Evolutionary conservation across 2,329 filamentous ascomycete species (phyloP).

Genomic region (Colletotrichum sp.): DNA sequence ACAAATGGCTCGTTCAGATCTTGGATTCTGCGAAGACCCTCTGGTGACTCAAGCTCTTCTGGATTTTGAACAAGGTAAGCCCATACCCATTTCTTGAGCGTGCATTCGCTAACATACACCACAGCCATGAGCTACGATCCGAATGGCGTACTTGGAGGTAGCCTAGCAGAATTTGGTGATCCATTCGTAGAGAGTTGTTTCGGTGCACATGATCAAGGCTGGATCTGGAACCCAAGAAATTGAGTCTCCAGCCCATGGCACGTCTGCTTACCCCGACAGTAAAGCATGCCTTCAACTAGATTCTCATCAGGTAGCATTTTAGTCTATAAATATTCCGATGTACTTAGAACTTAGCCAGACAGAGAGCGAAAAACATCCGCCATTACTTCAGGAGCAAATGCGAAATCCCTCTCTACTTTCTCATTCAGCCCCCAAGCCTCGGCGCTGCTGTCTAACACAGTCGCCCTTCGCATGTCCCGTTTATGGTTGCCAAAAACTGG

Average conservation of each 20-base stretch:
- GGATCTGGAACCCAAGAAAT: not conserved
- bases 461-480: conserved; percentile 61
- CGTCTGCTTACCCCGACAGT: not conserved
- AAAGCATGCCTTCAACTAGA: not conserved
- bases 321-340: not conserved
- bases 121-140: not conserved
- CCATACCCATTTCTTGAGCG: not conserved
- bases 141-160: not conserved
- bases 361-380: not conserved
- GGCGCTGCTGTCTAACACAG: conserved; percentile 52
- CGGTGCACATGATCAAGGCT: not conserved
- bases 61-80: not conserved
- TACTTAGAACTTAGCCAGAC: not conserved
- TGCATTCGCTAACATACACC: not conserved
- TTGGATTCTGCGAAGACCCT: not conserved
- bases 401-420: conserved; percentile 3
- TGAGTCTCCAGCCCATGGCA: not conserved
- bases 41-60: not conserved
- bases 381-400: not conserved
- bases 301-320: not conserved
- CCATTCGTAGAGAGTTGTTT: not conserved
- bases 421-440: conserved; percentile 43
- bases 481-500: conserved; percentile 50
- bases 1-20: not conserved
- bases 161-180: not conserved